Base-by-base conservation (phyloP, 768 basidiomycete genomes). In the Cystobasidium ongulense region DNA sequence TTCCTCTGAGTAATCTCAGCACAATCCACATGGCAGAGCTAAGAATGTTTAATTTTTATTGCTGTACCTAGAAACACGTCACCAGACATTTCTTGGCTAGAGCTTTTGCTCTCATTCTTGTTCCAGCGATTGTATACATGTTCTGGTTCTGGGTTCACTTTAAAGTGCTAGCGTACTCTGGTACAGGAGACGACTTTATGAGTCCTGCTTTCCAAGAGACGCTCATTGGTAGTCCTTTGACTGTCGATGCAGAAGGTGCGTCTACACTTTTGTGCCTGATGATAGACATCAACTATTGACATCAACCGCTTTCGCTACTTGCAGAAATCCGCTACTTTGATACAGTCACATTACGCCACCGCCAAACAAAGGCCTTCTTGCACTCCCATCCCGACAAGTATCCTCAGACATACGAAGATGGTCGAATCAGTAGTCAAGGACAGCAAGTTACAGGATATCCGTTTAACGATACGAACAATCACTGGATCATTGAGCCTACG, bases 121-220 rank as follows among this genome's bases (percentile, higher is more conserved):
- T 95, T n/a, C 96, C 96, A 2, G 86, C 93, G 77, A 82, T 90
- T 71, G 85, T 98, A 63, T 99, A 99, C 81, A 86, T 98, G 1
- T 88, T 89, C 18, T 92, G 95, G 85, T 99, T 99, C 85, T 99
- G 90, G 82, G 82, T 96, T 29, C 96, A 99, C 81, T 95, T 99
- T 79, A 84, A 88, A 31, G 85, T 98, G 75, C 87, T 98, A 76
- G 90, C 84, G 8, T 85, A 88, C 76, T 93, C 93, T 13, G 96
- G 96, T 29, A 86, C 93, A 36, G 96, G 96, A 4, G 96, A 98
- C 79, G 84, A 85, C 43, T 99, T 98, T 84, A 98, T 98, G 96
- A 92, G 90, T 80, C 94, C 96, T 5, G 88, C 88, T 3, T 99
- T 99, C 87, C 96, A 99, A 82, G 93, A 98, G 82, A 96, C 93